Conservation (phyloP, 164 flowering plant genomes). For the Tinospora cordifolia region DNA sequence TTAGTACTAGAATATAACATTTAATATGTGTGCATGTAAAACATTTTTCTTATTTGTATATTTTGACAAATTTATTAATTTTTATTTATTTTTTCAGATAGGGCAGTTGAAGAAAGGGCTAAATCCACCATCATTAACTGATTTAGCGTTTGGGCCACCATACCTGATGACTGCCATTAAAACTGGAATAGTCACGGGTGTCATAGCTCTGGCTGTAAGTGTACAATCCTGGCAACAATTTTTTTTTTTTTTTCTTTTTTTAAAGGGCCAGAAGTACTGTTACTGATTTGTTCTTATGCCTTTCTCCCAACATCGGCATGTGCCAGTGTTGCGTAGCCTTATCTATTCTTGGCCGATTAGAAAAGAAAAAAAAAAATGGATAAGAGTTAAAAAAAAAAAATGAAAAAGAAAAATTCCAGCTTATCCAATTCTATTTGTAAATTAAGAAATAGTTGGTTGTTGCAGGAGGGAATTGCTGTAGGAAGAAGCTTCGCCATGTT, state of each 20-base stretch:
- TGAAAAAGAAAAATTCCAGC: too few relatives aligned
- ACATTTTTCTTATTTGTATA: too few relatives aligned
- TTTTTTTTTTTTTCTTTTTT: too few relatives aligned
- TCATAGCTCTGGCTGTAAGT: conserved; percentile 82
- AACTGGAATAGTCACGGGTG: conserved; percentile 62
- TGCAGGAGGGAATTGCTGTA: conserved; percentile 82
- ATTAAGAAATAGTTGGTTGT: background rate
- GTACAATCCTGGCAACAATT: too few relatives aligned
- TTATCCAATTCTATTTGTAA: too few relatives aligned
- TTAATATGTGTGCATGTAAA: too few relatives aligned
- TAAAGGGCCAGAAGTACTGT: too few relatives aligned
- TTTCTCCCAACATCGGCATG: background rate
- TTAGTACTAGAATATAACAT: too few relatives aligned
- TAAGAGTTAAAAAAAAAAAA: too few relatives aligned
- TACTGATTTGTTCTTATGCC: background rate
- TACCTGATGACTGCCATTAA: conserved; percentile 45
- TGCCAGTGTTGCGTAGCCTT: background rate
- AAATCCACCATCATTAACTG: conserved; percentile 54
- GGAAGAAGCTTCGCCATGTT: conserved; percentile 83
- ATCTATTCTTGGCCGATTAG: background rate
- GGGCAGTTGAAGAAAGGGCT: conserved; percentile 74
- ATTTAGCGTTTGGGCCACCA: conserved; percentile 45
- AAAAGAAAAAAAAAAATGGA: too few relatives aligned
- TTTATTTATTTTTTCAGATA: conserved; percentile 39
- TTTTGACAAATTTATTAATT: background rate